Evolutionary conservation across 176 grass and related monocot species (phyloP).

Genomic region (Poa pratensis): DNA sequence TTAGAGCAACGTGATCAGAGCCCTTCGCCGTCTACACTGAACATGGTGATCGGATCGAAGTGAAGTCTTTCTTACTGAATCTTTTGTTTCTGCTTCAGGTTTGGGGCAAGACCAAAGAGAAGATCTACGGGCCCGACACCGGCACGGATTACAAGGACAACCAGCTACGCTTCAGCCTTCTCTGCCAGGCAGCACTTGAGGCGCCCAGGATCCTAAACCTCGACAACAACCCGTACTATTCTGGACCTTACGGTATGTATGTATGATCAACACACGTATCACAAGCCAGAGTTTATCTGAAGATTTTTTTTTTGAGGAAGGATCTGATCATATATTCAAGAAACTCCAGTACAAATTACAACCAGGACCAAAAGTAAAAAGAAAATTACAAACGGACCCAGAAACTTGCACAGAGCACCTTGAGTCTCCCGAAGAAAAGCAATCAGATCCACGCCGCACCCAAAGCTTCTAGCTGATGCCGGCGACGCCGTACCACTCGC

Average conservation of each 20-base stretch:
- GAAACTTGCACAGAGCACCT: too few species aligned
- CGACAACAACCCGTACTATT: constrained; percentile 64
- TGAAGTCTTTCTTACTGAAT: background rate
- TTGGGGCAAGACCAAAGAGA: constrained; percentile 93
- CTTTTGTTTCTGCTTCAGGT: constrained; percentile 52
- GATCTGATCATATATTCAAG: too few species aligned
- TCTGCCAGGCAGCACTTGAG: constrained; percentile 88
- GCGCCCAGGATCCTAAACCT: constrained; percentile 80
- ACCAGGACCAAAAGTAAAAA: too few species aligned
- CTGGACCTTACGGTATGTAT: constrained; percentile 81
- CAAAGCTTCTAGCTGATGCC: too few species aligned
- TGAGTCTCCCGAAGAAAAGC: too few species aligned
- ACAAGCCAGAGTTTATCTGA: background rate
- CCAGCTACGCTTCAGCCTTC: constrained; percentile 86
- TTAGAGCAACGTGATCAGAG: constrained; percentile 43
- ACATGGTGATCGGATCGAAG: background rate
- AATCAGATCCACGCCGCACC: too few species aligned
- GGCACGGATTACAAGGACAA: constrained; percentile 83
- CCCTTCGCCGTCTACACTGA: background rate
- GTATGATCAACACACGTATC: background rate
- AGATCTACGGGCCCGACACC: constrained; percentile 86
- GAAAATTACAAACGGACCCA: too few species aligned
- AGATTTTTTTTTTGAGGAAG: constrained; percentile 15
- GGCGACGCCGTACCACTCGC: too few species aligned
- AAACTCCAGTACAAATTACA: too few species aligned